phyloP scores from a whole-genome alignment of 441 rosid species.

The Caryocar brasiliense region DNA sequence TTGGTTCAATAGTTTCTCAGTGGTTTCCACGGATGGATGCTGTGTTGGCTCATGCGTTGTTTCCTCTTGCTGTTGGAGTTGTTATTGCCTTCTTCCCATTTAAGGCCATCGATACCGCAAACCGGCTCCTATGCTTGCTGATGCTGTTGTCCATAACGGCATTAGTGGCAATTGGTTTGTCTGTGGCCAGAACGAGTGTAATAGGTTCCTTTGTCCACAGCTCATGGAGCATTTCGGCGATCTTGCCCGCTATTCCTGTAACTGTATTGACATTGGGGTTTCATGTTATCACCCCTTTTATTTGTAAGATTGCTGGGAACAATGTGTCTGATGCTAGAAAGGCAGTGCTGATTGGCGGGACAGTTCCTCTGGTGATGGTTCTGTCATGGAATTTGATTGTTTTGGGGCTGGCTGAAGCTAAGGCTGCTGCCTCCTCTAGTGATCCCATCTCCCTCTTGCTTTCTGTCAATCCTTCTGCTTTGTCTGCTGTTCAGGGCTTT shows the following conservation, averaged over 20 bases:
- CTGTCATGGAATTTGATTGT: constrained; percentile 83
- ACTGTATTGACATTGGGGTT: constrained; percentile 80
- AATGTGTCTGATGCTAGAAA: constrained; percentile 52
- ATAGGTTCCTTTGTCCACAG: constrained; percentile 47
- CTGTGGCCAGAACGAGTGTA: constrained; percentile 62
- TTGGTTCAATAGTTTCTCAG: constrained; percentile 67
- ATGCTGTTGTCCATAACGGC: constrained; percentile 71
- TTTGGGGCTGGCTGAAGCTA: constrained; percentile 64
- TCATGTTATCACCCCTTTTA: constrained; percentile 86
- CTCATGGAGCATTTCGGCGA: constrained; percentile 51
- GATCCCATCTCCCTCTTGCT: constrained; percentile 76
- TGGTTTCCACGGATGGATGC: constrained; percentile 65
- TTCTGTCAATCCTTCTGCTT: constrained; percentile 77
- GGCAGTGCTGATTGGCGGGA: constrained; percentile 62
- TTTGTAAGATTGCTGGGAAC: constrained; percentile 71
- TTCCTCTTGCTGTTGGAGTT: constrained; percentile 49
- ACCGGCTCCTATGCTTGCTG: constrained; percentile 52
- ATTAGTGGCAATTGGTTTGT: constrained; percentile 56
- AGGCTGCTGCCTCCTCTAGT: constrained; percentile 20
- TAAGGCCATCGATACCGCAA: constrained; percentile 47
- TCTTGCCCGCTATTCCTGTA: constrained; percentile 84
- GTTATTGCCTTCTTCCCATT: constrained; percentile 57
- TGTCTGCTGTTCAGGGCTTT: constrained; percentile 76
- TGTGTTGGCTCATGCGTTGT: constrained; percentile 48
- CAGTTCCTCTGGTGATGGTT: constrained; percentile 71